These are phyloP conservation scores for Cicer yamashitae DNA, from an alignment of 306 rosid species.

Conservation along the genomic window DNA sequence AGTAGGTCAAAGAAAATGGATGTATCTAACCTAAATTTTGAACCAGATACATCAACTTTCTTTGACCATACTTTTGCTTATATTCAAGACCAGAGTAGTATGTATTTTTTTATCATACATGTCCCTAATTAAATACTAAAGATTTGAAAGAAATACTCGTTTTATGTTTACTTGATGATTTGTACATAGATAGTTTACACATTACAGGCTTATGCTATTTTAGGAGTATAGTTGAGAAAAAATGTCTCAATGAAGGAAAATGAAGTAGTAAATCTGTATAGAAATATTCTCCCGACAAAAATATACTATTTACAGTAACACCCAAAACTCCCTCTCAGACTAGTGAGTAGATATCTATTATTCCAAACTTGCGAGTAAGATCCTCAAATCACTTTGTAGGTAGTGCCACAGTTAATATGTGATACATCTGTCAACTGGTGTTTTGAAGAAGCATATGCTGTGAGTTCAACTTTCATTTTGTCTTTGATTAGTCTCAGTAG, in stretches of 20 bases:
- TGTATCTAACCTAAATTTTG: too few relatives aligned
- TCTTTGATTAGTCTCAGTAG: background rate
- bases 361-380: background rate
- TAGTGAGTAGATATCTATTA: background rate
- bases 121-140: background rate
- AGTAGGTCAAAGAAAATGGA: too few relatives aligned
- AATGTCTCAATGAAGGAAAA: background rate
- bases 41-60: too few relatives aligned
- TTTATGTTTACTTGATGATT: background rate
- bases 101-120: background rate
- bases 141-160: background rate
- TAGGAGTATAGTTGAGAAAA: background rate
- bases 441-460: background rate
- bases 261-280: background rate
- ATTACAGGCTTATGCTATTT: conserved; percentile 5
- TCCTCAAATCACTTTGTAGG: background rate
- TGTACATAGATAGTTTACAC: background rate
- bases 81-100: too few relatives aligned
- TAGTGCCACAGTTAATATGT: background rate
- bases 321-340: background rate
- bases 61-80: too few relatives aligned
- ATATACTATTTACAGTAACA: background rate
- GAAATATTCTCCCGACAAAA: background rate
- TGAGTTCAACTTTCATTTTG: background rate
- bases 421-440: conserved; percentile 2